These are phyloP conservation scores for Phytophthora sojae DNA, from an alignment of 352 stramenopile genomes.

Conservation along the genomic window DNA sequence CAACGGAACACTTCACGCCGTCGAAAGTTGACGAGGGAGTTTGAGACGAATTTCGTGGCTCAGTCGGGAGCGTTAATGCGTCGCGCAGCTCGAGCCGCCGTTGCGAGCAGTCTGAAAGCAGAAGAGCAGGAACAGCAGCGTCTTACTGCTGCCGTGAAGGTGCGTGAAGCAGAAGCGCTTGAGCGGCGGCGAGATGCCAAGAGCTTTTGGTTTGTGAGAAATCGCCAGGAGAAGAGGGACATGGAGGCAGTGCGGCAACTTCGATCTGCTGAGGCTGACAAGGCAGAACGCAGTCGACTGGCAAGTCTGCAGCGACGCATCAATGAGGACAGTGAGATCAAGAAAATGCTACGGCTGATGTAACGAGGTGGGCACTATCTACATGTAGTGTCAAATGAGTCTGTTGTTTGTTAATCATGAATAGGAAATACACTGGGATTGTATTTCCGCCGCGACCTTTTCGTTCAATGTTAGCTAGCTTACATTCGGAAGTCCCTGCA, in stretches of 20 bases:
- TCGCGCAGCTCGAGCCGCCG: slow-evolving; percentile 49
- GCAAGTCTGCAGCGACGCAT: slow-evolving; percentile 48
- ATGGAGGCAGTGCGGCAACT: slow-evolving; percentile 34
- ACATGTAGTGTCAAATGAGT: too few species aligned
- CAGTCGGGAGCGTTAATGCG: slow-evolving; percentile 78
- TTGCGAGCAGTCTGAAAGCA: slow-evolving; percentile 44
- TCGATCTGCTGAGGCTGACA: slow-evolving; percentile 32
- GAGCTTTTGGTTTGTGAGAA: slow-evolving; percentile 72
- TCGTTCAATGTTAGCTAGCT: too few species aligned
- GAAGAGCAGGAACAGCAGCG: slow-evolving; percentile 47
- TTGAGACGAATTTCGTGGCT: slow-evolving; percentile 61
- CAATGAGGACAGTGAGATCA: slow-evolving; percentile 76
- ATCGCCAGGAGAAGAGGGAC: slow-evolving; percentile 55
- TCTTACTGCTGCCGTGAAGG: slow-evolving; percentile 28
- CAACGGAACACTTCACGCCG: slow-evolving; percentile 53
- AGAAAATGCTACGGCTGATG: slow-evolving; percentile 65
- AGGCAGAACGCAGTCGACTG: slow-evolving; percentile 32
- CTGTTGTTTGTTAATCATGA: too few species aligned
- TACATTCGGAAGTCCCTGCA: too few species aligned
- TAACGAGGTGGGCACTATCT: slow-evolving; percentile 17
- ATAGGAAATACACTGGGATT: too few species aligned
- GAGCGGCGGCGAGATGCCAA: slow-evolving; percentile 64
- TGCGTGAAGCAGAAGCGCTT: slow-evolving; percentile 47
- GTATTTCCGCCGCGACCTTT: too few species aligned
- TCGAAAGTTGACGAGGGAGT: slow-evolving; percentile 55